A percentile compares a stretch with the other conserved stretches of the same genome.
Evolutionary conservation across 495 filamentous ascomycete genomes (phyloP).

Genomic region (Xylaria intraflava): DNA sequence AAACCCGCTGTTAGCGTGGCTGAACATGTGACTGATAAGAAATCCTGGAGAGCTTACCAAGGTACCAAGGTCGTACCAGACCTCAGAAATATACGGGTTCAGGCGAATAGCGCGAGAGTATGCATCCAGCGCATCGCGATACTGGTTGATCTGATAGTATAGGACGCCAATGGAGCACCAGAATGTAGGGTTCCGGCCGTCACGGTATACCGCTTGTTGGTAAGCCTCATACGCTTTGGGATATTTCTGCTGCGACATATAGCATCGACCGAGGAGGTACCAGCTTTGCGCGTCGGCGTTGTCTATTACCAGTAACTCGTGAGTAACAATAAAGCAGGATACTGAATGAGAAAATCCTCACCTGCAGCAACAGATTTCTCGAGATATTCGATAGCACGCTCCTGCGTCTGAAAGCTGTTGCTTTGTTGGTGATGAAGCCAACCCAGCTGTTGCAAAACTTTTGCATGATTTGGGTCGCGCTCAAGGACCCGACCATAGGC

Average conservation of each 20-base stretch:
- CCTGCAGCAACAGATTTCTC: conserved; percentile 95
- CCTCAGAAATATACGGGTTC: conserved; percentile 98
- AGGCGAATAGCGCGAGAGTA: conserved; percentile 96
- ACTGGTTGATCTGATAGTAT: conserved; percentile 99
- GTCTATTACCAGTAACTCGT: conserved; percentile 55
- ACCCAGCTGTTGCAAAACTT: conserved; percentile 95
- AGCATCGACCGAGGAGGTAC: conserved; percentile 96
- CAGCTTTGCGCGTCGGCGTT: conserved; percentile 94
- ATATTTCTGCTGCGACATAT: conserved; percentile 99
- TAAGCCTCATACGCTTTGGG: conserved; percentile 99
- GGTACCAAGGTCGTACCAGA: conserved; percentile 98
- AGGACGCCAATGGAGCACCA: conserved; percentile 99
- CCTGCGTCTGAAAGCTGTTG: conserved; percentile 78
- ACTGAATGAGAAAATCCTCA: conserved; percentile 39
- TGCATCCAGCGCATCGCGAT: conserved; percentile 94
- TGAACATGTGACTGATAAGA: conserved; percentile 3
- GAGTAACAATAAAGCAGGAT: conserved; percentile 15
- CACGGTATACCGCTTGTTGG: conserved; percentile 96
- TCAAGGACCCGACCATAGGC: conserved; percentile 93
- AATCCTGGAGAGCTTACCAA: conserved; percentile 61
- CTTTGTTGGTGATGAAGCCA: conserved; percentile 98
- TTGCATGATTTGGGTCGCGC: conserved; percentile 91
- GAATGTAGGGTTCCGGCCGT: conserved; percentile 97
- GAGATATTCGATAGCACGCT: conserved; percentile 92
- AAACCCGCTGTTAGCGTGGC: conserved; percentile 17